Evolutionary conservation across 2,329 filamentous ascomycete species (phyloP), one percentile per base, ranked within the genome.

Genomic region (Fusarium marasasianum): DNA sequence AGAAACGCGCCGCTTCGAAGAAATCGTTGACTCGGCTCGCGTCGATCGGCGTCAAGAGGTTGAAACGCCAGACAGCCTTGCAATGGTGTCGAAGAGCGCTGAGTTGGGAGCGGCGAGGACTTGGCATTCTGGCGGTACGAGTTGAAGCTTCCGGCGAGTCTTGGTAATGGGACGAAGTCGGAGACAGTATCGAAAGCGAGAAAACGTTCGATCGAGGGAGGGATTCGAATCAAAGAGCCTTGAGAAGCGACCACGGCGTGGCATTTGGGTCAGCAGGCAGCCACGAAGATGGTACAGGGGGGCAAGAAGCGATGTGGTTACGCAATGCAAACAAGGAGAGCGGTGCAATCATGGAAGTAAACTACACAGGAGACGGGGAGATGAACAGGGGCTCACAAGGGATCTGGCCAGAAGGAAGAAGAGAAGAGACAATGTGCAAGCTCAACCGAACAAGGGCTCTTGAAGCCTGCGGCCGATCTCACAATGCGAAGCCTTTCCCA

Each of bases 21-120:
- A 5, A 8, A 26, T 8, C 1, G 8, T 37, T 5, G 9, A 4
- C 8, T 14, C 22, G 12, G 4, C 6, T 8, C 6, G 33, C 12
- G 13, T 20, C 13, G 4, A 37, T 26, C 9, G 22, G 15, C 35
- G 35, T 37, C 35, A 15, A 1, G 17, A 22, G 9, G 9, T 22
- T 22, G 17, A 15, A 11, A 20, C n/a, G 17, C 17, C 13, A 20
- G 13, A 22, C 18, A 20, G 17, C 17, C 6, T 37, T 22, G 50
- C 18, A 11, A 26, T 20, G 18, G 14, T 26, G 9, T 37, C 50
- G 12, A 26, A 15, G 31, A 37, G 31, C 50, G n/a, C 22, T 20
- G n/a, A 20, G 4, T 18, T 37, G 8, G 18, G n/a, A 24, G 6
- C 12, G 22, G 17, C 6, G 15, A 35, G 14, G 29, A 8, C 7